phyloP scores from a whole-genome alignment of 2,329 filamentous ascomycete species.

The Grosmannia penicillata region DNA sequence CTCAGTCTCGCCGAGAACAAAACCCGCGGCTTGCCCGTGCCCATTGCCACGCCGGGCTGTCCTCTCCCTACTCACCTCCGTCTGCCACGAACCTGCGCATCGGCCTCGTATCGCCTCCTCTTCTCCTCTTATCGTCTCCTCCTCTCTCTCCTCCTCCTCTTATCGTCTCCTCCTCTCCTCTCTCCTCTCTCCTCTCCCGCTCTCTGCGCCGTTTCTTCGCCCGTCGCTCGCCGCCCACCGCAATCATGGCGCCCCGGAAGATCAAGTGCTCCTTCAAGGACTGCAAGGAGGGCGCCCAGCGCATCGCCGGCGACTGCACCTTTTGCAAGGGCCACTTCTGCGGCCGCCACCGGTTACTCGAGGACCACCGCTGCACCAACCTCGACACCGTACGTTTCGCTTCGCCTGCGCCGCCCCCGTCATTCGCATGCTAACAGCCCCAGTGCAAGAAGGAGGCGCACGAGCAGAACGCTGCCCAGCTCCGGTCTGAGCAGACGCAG shows the following conservation, averaged over 20 bases:
- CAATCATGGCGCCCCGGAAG: slow-evolving; percentile 54
- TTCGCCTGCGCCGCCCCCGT: neutral
- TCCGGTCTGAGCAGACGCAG: slow-evolving; percentile 84
- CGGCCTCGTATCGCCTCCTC: too few relatives aligned
- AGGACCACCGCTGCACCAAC: slow-evolving; percentile 85
- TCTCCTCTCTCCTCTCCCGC: neutral
- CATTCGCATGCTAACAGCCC: neutral
- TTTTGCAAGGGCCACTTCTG: slow-evolving; percentile 94
- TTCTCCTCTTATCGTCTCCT: neutral
- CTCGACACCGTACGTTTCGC: slow-evolving; percentile 61
- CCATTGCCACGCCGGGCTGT: too few relatives aligned
- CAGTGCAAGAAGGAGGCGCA: slow-evolving; percentile 94
- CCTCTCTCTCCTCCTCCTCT: neutral
- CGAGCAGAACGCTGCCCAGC: slow-evolving; percentile 81
- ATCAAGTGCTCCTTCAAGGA: slow-evolving; percentile 78
- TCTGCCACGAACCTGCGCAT: too few relatives aligned
- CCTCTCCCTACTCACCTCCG: too few relatives aligned
- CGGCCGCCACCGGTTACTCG: slow-evolving; percentile 82
- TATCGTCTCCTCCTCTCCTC: neutral
- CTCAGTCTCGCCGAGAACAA: too few relatives aligned
- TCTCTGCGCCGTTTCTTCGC: neutral
- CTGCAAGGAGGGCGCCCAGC: slow-evolving; percentile 76
- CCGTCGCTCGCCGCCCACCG: neutral
- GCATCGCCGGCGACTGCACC: slow-evolving; percentile 89
- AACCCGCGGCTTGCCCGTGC: too few relatives aligned